phyloP scores from a whole-genome alignment of 371 early-diverging fungal genomes.

The Rhizomucor miehei region DNA sequence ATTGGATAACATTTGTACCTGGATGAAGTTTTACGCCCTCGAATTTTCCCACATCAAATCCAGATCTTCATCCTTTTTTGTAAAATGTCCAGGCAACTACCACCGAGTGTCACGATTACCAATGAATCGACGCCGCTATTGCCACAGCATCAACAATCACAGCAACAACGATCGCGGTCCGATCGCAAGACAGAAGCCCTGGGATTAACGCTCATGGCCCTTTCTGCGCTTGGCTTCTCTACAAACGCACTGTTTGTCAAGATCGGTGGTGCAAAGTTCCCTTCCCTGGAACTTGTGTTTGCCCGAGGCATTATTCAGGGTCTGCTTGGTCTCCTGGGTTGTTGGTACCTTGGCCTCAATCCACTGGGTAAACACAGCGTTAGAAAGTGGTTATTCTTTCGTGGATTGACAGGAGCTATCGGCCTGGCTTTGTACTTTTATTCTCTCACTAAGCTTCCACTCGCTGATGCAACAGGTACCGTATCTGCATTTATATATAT shows the following conservation, averaged over 20 bases:
- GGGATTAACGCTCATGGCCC: conserved; percentile 48
- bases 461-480: conserved; percentile 73
- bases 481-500: background rate
- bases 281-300: conserved; percentile 69
- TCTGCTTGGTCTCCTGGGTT: conserved; percentile 51
- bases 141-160: background rate
- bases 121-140: conserved; percentile 9
- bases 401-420: conserved; percentile 64
- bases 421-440: conserved; percentile 70
- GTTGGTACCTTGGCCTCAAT: conserved; percentile 39
- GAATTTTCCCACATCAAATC: background rate
- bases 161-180: background rate
- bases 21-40: too few species aligned
- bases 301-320: conserved; percentile 67
- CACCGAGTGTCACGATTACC: background rate
- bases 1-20: too few species aligned
- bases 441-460: conserved; percentile 60
- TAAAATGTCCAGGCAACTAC: background rate
- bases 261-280: conserved; percentile 45
- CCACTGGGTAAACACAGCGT: conserved; percentile 56
- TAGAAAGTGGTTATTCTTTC: conserved; percentile 53
- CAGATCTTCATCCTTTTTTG: background rate
- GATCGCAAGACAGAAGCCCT: conserved; percentile 12
- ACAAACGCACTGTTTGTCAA: conserved; percentile 70
- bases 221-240: conserved; percentile 70